Base-by-base conservation (phyloP, 208 protist genomes). In the Leptomonas pyrrhocoris region DNA sequence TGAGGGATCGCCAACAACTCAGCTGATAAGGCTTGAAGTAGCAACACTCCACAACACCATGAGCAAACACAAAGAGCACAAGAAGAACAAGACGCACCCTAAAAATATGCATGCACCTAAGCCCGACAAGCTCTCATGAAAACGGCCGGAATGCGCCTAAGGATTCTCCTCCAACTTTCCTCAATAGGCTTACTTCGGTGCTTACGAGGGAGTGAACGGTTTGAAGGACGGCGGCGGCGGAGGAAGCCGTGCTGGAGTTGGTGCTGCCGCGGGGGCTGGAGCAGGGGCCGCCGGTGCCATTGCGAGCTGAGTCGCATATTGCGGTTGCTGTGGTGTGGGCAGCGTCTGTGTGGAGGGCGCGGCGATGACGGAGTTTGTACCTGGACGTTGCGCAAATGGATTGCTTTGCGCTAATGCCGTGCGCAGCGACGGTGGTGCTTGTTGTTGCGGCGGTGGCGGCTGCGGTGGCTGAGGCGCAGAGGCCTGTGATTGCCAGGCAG, bases 161-260 rank as follows among this genome's bases (percentile, higher is more conserved):
- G 2, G 16, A 9, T n/a, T 30, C 48, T 13, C 6, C 3, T 48
- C 16, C 43, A 48, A 2, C 34, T 38, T 38, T 48, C 43, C 38
- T 48, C 16, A 48, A 48, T 48, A 38, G 34, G 34, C 7, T 38
- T 38, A 38, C 9, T 9, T 38, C 3, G 3, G 9, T 49, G 45
- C 34, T 31, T 65, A 71, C 31, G 48, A 71, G 6, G 62, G 48
- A n/a, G 48, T 50, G 23, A 82, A 82, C 2, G 72, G 77, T 49
- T 74, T 82, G 62, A 82, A 82, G 2, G 77, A 82, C 28, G 77
- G 70, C 5, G 73, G 74, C 13, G 62, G 65, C 25, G 67, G 72
- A 8, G 67, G 72, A 8, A 43, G 70, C 25, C 58, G 38, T 27
- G 58, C 58, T 18, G 23, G 27, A 2, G 58, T 5, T 16, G 58